Evolutionary conservation across 169 alveolate species (phyloP).

Genomic region (Plasmodium falciparum): DNA sequence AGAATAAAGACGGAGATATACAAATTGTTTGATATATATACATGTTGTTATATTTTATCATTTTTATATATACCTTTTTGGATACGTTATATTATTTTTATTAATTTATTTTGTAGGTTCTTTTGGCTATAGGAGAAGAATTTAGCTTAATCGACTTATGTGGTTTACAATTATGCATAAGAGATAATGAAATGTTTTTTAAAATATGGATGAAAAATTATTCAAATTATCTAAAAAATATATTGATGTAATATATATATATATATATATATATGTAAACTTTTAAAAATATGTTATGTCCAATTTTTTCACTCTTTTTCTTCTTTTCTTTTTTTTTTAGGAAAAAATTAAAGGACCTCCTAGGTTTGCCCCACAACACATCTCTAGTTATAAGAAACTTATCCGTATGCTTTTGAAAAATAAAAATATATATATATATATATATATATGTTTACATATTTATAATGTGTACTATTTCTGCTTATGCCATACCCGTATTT

Average conservation of each 20-base stretch:
- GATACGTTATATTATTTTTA: not conserved
- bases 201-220: slow-evolving; percentile 75
- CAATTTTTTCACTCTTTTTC: not conserved
- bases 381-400: slow-evolving; percentile 43
- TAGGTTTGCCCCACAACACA: slow-evolving; percentile 41
- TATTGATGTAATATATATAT: slow-evolving; percentile 32
- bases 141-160: slow-evolving; percentile 46
- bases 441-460: not conserved
- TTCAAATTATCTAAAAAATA: slow-evolving; percentile 47
- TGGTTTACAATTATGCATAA: slow-evolving; percentile 71
- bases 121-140: slow-evolving; percentile 70
- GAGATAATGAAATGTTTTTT: slow-evolving; percentile 69
- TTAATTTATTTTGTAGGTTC: slow-evolving; percentile 19
- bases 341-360: slow-evolving; percentile 42
- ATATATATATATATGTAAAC: not conserved
- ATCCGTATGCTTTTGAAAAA: slow-evolving; percentile 42
- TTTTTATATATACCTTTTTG: not conserved
- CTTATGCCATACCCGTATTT: no score
- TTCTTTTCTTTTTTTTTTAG: slow-evolving; percentile 23
- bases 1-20: no score
- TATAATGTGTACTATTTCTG: no score
- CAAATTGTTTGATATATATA: no score
- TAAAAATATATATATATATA: slow-evolving; percentile 8
- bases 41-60: no score
- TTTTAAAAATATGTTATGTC: not conserved